phyloP scores from a whole-genome alignment of 2,329 filamentous ascomycete species.

The Dactylellina sp. region DNA sequence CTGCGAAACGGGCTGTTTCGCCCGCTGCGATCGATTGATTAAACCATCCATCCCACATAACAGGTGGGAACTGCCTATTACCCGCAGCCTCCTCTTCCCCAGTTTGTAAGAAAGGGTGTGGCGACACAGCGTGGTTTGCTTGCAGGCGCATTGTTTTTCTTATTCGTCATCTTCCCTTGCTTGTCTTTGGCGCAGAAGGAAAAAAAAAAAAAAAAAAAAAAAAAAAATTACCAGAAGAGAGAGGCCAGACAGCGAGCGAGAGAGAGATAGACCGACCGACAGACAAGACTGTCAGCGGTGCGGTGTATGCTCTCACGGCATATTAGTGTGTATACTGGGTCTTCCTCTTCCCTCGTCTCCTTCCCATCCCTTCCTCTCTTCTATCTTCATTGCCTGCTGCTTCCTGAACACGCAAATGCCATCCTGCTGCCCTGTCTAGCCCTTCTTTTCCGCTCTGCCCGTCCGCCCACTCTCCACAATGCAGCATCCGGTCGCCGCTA shows the following conservation, averaged over 20 bases:
- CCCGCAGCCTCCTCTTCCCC: conserved; percentile 54
- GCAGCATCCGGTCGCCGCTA: conserved; percentile 24
- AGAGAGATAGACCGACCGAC: conserved; percentile 13
- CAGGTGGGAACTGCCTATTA: conserved; percentile 20
- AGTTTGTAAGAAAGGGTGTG: conserved; percentile 54
- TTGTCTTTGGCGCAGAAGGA: conserved; percentile 34
- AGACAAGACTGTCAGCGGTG: conserved; percentile 13
- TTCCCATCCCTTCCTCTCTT: conserved; percentile 2
- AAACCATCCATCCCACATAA: conserved; percentile 3
- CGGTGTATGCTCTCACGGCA: conserved; percentile 27
- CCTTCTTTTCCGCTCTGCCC: conserved; percentile 11
- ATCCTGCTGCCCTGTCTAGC: conserved; percentile 16
- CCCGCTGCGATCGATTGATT: conserved; percentile 38
- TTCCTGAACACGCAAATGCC: conserved; percentile 39
- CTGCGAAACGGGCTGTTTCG: conserved; percentile 47
- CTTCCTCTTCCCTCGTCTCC: conserved; percentile 29
- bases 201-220: conserved; percentile 8
- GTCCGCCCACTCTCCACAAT: conserved; percentile 25
- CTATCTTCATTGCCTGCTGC: conserved; percentile 7
- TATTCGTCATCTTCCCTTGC: conserved; percentile 48
- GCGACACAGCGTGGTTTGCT: conserved; percentile 52
- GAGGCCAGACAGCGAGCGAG: too few species aligned
- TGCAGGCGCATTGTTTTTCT: conserved; percentile 57
- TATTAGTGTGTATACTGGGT: conserved; percentile 38
- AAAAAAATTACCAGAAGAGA: conserved; percentile 15